A percentile compares a stretch with the other conserved stretches of the same genome.
These are phyloP conservation scores for Musa acuminata DNA, from an alignment of 176 grass and related monocot species.

Conservation along the genomic window DNA sequence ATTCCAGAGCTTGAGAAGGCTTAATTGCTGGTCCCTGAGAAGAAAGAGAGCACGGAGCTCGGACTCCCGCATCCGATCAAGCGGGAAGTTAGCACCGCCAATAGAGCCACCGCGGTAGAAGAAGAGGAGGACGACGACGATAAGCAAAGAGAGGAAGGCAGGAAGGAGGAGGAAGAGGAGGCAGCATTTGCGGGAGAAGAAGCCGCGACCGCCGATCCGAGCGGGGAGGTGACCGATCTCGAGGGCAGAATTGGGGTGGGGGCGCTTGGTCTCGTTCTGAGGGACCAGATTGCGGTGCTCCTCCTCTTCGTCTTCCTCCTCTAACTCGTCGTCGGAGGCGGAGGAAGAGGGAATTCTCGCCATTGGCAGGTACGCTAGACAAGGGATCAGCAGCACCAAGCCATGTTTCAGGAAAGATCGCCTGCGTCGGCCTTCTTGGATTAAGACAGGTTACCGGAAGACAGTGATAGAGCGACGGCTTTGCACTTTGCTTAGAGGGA, in stretches of 20 bases:
- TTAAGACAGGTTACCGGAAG: not conserved
- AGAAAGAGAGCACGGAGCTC: conserved; percentile 73
- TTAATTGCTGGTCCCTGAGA: conserved; percentile 57
- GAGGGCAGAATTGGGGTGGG: conserved; percentile 1
- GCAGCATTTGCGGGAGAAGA: conserved; percentile 37
- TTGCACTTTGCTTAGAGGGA: not conserved
- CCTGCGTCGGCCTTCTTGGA: too few relatives aligned
- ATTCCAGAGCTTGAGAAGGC: conserved; percentile 64
- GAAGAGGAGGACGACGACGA: conserved; percentile 50
- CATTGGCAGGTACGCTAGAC: conserved; percentile 17
- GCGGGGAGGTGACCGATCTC: conserved; percentile 24
- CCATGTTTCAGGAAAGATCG: not conserved
- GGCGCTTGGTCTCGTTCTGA: conserved; percentile 35
- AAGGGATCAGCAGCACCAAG: not conserved
- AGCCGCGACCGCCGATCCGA: conserved; percentile 14
- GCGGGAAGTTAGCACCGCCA: conserved; percentile 28
- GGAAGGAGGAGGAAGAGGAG: conserved; percentile 42
- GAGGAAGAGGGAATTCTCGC: conserved; percentile 37
- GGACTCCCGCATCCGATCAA: conserved; percentile 62
- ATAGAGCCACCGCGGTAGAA: conserved; percentile 38
- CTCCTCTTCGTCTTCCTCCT: conserved; percentile 84
- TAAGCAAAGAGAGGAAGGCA: conserved; percentile 36
- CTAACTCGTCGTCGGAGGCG: conserved; percentile 2
- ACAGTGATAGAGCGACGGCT: not conserved
- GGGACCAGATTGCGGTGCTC: conserved; percentile 63